Evolutionary conservation across 2,329 filamentous ascomycete genomes (phyloP), one percentile per base, ranked within the genome.

Genomic region (Clarireedia hainanense): DNA sequence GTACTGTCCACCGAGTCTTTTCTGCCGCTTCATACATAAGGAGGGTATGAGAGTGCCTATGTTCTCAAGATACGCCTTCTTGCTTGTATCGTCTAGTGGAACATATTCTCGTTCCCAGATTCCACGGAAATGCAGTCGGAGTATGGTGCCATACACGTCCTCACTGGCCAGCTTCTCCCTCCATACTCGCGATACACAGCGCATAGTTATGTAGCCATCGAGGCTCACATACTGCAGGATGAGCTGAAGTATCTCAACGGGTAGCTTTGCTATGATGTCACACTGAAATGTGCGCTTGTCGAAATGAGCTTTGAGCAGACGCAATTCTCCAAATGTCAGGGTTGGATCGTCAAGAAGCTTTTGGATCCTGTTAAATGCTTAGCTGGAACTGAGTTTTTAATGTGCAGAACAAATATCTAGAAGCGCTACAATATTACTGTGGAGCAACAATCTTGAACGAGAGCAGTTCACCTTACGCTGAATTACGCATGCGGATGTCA

Each of bases 121-220:
- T 50, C n/a, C 26, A 43, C 45, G 58, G 43, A 65, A 62, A 34
- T 65, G 55, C 27, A 24, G 50, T 36, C 61, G 52, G 5, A 64
- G 54, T 6, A 64, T 43, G 6, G 47, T 48, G 4, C 51, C n/a
- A 34, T 53, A 64, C 30, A 64, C 39, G 0, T 63, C 55, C 9
- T 47, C 49, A 26, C 54, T 57, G 3, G 57, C 57, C 42, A 66
- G 65, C 14, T 39, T 57, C 14, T 23, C 40, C n/a, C 58, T 57
- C 66, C 66, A 68, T 30, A 20, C 20, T 6, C 27, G 57, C 34
- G 56, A 64, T 23, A 68, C 64, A n/a, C 47, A 48, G 20, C 60
- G 58, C n/a, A 62, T 48, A n/a, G 30, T 50, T 40, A 64, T 36
- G 6, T 63, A 27, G 46, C 67, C 65, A 24, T 64, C 61, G 6